These are phyloP conservation scores for Penicillium longicatenatum DNA, from an alignment of 495 filamentous ascomycete genomes.

Conservation along the genomic window DNA sequence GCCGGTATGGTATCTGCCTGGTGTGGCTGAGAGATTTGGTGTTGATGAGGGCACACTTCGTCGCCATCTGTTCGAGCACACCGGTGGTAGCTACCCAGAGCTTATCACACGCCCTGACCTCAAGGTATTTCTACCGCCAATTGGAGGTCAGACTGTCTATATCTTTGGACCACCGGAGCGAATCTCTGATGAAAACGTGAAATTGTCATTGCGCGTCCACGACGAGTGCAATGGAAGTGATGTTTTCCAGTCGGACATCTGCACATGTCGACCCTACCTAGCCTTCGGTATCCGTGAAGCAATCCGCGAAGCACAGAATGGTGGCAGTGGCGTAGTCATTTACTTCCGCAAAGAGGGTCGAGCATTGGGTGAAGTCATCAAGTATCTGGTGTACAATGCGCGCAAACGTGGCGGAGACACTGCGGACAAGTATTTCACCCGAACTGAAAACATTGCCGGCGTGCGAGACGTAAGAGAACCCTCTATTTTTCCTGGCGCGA, in stretches of 20 bases:
- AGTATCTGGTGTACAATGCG: conserved; percentile 97
- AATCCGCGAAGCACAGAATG: conserved; percentile 93
- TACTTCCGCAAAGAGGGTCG: conserved; percentile 99
- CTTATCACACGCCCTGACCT: conserved; percentile 91
- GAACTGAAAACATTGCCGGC: conserved; percentile 95
- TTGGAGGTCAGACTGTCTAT: conserved; percentile 95
- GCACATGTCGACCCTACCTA: conserved; percentile 94
- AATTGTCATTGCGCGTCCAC: conserved; percentile 86
- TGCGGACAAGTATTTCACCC: conserved; percentile 95
- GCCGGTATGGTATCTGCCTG: conserved; percentile 94
- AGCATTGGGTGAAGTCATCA: conserved; percentile 95
- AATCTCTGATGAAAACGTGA: conserved; percentile 84
- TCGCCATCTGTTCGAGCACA: conserved; percentile 89
- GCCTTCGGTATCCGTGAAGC: conserved; percentile 97
- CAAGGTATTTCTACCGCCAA: conserved; percentile 94
- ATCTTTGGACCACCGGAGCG: conserved; percentile 94
- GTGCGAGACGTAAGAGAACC: conserved; percentile 64
- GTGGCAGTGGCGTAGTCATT: conserved; percentile 94
- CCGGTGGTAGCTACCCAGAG: conserved; percentile 89
- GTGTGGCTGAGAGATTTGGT: conserved; percentile 92
- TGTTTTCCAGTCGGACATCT: conserved; percentile 98
- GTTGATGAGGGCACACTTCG: conserved; percentile 90
- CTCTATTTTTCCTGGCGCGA: background rate
- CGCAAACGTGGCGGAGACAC: conserved; percentile 78
- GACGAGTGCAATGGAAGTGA: conserved; percentile 98